Evolutionary conservation across 2,329 filamentous ascomycete species (phyloP), one percentile per base, ranked within the genome.

Genomic region (Dothideomycetidae sp.): DNA sequence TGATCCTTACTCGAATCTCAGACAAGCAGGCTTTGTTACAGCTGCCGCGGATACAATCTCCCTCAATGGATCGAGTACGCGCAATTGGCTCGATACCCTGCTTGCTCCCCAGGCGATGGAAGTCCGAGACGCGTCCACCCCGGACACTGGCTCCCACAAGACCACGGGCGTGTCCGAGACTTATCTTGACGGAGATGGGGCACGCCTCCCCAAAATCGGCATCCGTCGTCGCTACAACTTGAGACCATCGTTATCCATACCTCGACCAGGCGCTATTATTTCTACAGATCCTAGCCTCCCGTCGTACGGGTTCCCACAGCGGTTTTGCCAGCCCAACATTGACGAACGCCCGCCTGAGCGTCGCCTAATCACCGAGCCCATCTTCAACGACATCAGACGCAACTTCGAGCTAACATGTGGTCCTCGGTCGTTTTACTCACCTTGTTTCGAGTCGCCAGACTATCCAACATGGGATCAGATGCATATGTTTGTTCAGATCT

Each of bases 171-270:
- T 35, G 19, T 48, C 47, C 13, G 37, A 45, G 10, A 49, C 43
- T 39, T 52, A 52, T 31, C 45, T 50, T 11, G 49, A 52, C 29
- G 49, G 48, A 5, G 42, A 49, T 29, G 44, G 44, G 17, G 46
- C 47, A 11, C 40, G 49, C 18, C 42, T 48, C 15, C 43, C 49
- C 12, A 40, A 40, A 29, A 36, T 40, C 18, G 33, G 33, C 18
- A 34, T 35, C 12, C 38, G 34, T 16, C 32, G 33, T 10, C 21
- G 33, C n/a, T 40, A 35, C 28, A 40, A 35, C 14, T 33, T 35
- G 12, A 31, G 38, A 10, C 31, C 32, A 14, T 40, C 38, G 13
- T 26, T 40, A 16, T 14, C 17, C 4, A 5, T 31, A 9, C 38
- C 31, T 17, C 15, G 19, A 12, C 33, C 38, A 11, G 33, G 31